These are phyloP conservation scores for Symbiodinium pilosum DNA, from an alignment of 73 alveolate species.

Conservation along the genomic window DNA sequence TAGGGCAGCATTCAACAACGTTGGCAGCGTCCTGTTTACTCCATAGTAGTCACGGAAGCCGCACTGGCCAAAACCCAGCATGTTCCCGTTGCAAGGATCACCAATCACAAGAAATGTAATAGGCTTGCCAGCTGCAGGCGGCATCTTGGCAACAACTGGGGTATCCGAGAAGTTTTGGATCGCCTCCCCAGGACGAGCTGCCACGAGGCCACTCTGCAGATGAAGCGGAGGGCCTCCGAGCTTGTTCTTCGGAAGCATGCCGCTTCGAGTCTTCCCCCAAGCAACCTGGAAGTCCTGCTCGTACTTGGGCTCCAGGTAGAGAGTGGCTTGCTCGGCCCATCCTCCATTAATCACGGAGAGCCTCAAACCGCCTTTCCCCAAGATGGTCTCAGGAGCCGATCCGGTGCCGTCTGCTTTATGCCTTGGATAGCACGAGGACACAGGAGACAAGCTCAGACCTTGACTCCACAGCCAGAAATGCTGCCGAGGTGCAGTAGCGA, in stretches of 20 bases:
- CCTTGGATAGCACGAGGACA: too few relatives aligned
- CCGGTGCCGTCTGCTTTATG: slow-evolving; percentile 36
- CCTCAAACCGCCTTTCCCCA: slow-evolving; percentile 20
- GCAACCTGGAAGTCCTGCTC: slow-evolving; percentile 20
- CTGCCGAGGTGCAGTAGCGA: slow-evolving; percentile 46
- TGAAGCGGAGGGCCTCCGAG: slow-evolving; percentile 21
- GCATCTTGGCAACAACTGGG: slow-evolving; percentile 41
- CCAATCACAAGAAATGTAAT: slow-evolving; percentile 42
- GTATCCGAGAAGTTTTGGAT: slow-evolving; percentile 34
- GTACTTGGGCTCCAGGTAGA: slow-evolving; percentile 10
- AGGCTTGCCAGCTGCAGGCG: slow-evolving; percentile 6
- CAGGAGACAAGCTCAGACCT: too few relatives aligned
- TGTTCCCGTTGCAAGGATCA: slow-evolving; percentile 79
- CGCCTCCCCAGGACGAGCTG: slow-evolving; percentile 1
- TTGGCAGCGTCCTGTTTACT: slow-evolving; percentile 37
- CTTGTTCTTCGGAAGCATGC: slow-evolving; percentile 20
- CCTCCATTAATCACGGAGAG: slow-evolving; percentile 35
- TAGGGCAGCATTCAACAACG: slow-evolving; percentile 53
- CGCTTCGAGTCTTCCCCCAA: slow-evolving; percentile 33
- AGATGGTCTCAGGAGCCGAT: slow-evolving; percentile 18
- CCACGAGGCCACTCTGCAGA: background rate
- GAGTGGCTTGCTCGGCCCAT: slow-evolving; percentile 5
- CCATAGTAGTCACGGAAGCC: slow-evolving; percentile 44
- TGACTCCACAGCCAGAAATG: too few relatives aligned
- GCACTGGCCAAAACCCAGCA: slow-evolving; percentile 51